Base-by-base conservation (phyloP, 352 stramenopile species). In the Phytophthora pseudosyringae region DNA sequence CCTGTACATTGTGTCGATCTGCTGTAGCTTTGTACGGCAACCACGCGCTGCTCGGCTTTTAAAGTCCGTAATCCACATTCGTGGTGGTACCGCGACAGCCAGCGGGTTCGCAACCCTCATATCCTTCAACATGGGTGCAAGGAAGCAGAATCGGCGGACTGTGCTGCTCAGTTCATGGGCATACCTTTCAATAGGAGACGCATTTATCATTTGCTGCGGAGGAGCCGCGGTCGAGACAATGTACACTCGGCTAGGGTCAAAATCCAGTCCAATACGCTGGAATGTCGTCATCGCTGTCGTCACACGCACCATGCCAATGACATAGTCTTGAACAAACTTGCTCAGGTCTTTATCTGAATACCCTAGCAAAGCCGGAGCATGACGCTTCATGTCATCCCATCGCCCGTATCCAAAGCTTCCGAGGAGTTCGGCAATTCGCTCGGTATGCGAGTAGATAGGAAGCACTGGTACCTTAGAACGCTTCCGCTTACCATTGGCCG, bases 371-470 rank as follows among this genome's bases (percentile, higher is more conserved):
- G 47, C 29, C 0, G 51, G 39, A 25, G 52, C 67, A 43, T 53
- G 49, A 1, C 64, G 70, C 32, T 74, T 66, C 41, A 97, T 91
- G 10, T 90, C 79, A 21, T 86, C 64, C 89, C 89, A 97, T 18
- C 89, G 83, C 3, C 89, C 89, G 52, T 96, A 97, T 40, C 91
- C 91, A 55, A 83, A 94, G 4, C 52, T 71, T 16, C 73, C 64
- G 5, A 97, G 57, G 44, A 83, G 18, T 5, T 93, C 80, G 10
- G 46, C 47, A 28, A 94, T 71, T 9, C 50, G 62, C 4, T 88
- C 75, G 28, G 61, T 67, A 40, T 83, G 79, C 9, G 75, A 33
- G 40, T 71, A 70, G 5, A 91, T 69, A 29, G 77, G 73, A 4
- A 76, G 25, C 0, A 77, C 38, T 7, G 58, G 50, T 5, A 32